Evolutionary conservation across 768 basidiomycete genomes (phyloP).

Genomic region (Leccinum uliginosum): DNA sequence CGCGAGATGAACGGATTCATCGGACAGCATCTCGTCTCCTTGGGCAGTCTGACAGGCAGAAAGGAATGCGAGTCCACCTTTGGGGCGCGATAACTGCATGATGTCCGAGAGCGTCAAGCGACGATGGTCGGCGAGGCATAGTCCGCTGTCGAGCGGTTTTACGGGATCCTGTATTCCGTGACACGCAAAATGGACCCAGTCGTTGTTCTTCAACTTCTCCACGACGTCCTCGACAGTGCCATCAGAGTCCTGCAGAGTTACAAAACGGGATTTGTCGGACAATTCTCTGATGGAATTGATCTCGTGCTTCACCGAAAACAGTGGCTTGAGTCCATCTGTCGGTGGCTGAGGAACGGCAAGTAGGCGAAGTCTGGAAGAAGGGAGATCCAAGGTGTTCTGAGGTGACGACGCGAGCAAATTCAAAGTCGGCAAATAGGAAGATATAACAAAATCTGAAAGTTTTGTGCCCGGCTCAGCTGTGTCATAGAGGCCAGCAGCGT

Average conservation of each 20-base stretch:
- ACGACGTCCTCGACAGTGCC: background rate
- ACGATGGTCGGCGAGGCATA: background rate
- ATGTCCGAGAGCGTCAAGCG: background rate
- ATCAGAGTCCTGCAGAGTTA: background rate
- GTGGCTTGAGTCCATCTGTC: background rate
- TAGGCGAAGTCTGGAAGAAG: background rate
- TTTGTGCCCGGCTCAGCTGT: background rate
- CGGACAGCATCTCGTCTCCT: background rate
- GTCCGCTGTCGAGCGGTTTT: background rate
- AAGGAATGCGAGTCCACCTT: background rate
- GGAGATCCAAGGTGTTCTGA: rapidly evolving
- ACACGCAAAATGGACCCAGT: background rate
- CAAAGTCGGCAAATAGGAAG: background rate
- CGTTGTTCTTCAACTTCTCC: background rate
- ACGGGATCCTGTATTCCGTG: background rate
- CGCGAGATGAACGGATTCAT: background rate
- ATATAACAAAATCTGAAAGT: background rate
- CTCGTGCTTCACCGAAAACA: background rate
- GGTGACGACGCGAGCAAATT: background rate
- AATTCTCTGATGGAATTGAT: background rate
- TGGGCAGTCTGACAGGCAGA: background rate
- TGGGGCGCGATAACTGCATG: background rate
- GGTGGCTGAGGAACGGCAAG: background rate
- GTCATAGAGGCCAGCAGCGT: background rate
- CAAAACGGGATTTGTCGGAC: background rate